phyloP scores from a whole-genome alignment of 306 rosid genomes.

The apple (Malus domestica) region ASM211411v1 NC_041802.1:27810501-27811000 shows the following conservation, averaged over 20 bases:
- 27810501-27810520: background rate
- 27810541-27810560: background rate
- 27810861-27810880: background rate
- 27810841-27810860: background rate
- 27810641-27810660: constrained; percentile 50
- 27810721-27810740: background rate
- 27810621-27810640: background rate
- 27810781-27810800: too few species aligned
- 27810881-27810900: background rate
- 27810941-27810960: background rate
- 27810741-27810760: background rate
- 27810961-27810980: background rate
- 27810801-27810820: background rate
- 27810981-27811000: constrained; percentile 11
- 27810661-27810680: constrained; percentile 57
- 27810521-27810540: background rate
- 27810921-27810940: background rate
- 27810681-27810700: constrained; percentile 16
- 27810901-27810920: background rate
- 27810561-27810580: background rate
- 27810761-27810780: too few species aligned
- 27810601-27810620: background rate
- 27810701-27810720: background rate
- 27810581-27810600: background rate
- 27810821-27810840: background rate